These are phyloP conservation scores for Pichia insulana DNA, from an alignment of 805 yeast genomes.

Conservation along the genomic window DNA sequence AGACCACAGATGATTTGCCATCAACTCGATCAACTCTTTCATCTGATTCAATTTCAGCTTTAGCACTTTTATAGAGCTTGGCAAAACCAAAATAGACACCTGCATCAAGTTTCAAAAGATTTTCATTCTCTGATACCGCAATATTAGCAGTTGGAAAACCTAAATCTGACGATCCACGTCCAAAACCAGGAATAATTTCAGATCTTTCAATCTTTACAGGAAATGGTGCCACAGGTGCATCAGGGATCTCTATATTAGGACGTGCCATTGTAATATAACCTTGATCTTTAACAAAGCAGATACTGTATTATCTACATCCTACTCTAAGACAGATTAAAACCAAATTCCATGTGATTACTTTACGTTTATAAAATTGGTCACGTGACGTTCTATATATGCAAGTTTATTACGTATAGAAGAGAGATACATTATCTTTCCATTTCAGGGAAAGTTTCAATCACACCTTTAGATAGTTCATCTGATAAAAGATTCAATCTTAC, in stretches of 20 bases:
- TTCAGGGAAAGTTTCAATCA: slow-evolving; percentile 35
- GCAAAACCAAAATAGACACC: slow-evolving; percentile 89
- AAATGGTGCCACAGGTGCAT: slow-evolving; percentile 33
- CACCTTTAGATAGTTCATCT: slow-evolving; percentile 64
- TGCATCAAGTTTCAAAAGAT: slow-evolving; percentile 37
- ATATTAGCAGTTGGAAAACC: slow-evolving; percentile 96
- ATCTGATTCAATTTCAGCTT: background rate
- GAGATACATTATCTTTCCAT: slow-evolving; percentile 32
- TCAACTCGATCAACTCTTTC: slow-evolving; percentile 25
- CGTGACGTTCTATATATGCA: too few relatives aligned
- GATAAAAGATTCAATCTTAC: slow-evolving; percentile 68
- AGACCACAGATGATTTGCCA: slow-evolving; percentile 35
- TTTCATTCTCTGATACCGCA: slow-evolving; percentile 44
- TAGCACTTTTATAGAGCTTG: background rate
- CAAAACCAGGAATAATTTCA: slow-evolving; percentile 72
- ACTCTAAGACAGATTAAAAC: too few relatives aligned
- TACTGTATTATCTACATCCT: too few relatives aligned
- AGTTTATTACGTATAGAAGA: too few relatives aligned
- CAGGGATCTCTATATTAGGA: slow-evolving; percentile 34
- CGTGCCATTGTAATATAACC: slow-evolving; percentile 28
- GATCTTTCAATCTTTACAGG: slow-evolving; percentile 42
- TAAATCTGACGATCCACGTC: slow-evolving; percentile 87
- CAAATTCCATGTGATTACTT: too few relatives aligned
- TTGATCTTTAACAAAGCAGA: too few relatives aligned
- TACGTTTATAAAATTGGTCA: too few relatives aligned